Conservation (phyloP, 2,329 filamentous ascomycete genomes). For the Rhynchosporium secalis region DNA sequence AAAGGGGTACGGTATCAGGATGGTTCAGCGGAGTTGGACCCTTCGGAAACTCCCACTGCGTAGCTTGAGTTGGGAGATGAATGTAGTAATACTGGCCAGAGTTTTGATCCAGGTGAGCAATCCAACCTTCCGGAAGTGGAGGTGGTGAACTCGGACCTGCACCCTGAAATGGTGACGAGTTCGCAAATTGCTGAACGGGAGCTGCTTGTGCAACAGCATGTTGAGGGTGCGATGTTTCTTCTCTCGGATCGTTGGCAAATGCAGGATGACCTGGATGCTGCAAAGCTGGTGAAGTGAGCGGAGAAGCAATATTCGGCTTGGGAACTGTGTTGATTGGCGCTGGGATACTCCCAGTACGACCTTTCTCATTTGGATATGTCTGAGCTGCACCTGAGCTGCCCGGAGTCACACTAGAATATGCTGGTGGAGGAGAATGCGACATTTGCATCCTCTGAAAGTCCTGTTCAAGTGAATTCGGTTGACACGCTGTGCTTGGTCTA, state of each 20-base stretch:
- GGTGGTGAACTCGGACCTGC: conserved; percentile 79
- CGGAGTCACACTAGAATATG: conserved; percentile 78
- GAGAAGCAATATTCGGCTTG: conserved; percentile 42
- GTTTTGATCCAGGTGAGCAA: conserved; percentile 90
- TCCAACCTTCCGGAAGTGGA: conserved; percentile 95
- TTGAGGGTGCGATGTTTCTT: conserved; percentile 40
- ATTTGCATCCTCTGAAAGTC: conserved; percentile 83
- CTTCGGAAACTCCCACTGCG: conserved; percentile 98
- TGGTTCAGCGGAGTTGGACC: conserved; percentile 87
- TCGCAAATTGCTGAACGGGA: conserved; percentile 37
- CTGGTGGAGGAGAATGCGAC: conserved; percentile 85
- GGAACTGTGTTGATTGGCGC: conserved; percentile 35
- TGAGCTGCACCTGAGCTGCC: conserved; percentile 49
- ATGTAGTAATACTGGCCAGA: conserved; percentile 99
- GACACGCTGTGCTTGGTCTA: conserved; percentile 43
- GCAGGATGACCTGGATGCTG: conserved; percentile 76
- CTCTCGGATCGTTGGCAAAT: conserved; percentile 80
- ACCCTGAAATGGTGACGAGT: conserved; percentile 44
- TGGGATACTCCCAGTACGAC: conserved; percentile 30
- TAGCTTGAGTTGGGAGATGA: conserved; percentile 89
- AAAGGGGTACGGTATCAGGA: conserved; percentile 72
- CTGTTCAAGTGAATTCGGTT: conserved; percentile 75
- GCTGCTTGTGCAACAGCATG: conserved; percentile 25
- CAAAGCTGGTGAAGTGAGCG: conserved; percentile 37
- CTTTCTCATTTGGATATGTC: conserved; percentile 76